Conservation (phyloP, 805 yeast genomes). For the Starmerella tilneyi region DNA sequence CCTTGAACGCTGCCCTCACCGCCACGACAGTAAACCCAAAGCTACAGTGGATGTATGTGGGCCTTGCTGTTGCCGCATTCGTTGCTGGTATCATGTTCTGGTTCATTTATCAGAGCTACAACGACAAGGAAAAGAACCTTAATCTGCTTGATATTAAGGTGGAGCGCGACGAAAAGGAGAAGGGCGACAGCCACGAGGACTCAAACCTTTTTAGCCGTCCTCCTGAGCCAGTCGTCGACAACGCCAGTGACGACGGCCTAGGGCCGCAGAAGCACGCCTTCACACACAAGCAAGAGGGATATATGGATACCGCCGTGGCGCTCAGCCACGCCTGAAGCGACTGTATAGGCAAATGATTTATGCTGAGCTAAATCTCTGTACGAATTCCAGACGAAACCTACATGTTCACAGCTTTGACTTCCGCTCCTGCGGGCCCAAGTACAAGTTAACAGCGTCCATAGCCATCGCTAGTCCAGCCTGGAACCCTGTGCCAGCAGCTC, state of each 20-base stretch:
- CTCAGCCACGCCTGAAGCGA: not conserved
- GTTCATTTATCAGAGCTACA: constrained; percentile 37
- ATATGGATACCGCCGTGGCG: constrained; percentile 4
- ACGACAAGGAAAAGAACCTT: constrained; percentile 14
- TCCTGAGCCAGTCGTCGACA: constrained; percentile 2
- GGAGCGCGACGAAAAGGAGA: not conserved
- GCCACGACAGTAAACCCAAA: constrained; percentile 60
- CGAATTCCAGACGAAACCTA: not conserved
- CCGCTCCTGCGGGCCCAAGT: constrained; percentile 4
- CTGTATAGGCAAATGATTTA: not conserved
- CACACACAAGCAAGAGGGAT: constrained; percentile 1
- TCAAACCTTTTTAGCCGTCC: constrained; percentile 1
- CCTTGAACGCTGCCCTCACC: constrained; percentile 62
- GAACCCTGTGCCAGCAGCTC: constrained; percentile 70
- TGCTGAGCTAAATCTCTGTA: no score
- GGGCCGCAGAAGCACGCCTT: constrained; percentile 4
- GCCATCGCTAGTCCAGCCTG: constrained; percentile 64
- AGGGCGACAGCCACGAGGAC: not conserved
- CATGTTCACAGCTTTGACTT: constrained; percentile 4
- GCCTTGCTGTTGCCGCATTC: constrained; percentile 50
- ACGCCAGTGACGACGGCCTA: constrained; percentile 3
- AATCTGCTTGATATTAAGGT: constrained; percentile 4
- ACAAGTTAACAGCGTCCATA: constrained; percentile 34
- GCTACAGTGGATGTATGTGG: constrained; percentile 57
- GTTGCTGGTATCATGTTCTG: constrained; percentile 54